phyloP scores from a whole-genome alignment of 371 early-diverging fungal species.

The Fennellomyces sp. region DNA sequence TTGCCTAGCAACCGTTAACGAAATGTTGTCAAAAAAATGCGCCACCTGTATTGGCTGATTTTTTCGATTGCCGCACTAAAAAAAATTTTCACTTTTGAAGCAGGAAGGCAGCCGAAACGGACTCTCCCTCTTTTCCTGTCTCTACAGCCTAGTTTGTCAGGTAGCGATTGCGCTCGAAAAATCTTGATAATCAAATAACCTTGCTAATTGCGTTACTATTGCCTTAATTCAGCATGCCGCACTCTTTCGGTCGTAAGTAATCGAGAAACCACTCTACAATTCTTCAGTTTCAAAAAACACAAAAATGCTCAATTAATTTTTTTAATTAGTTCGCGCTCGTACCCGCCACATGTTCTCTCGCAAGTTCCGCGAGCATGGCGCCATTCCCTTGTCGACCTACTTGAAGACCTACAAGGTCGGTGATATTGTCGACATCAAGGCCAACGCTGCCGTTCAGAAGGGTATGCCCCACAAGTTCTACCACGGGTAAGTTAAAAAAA shows the following conservation, averaged over 20 bases:
- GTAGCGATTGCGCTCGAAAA: not conserved
- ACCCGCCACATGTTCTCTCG: constrained; percentile 99
- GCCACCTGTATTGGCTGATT: not conserved
- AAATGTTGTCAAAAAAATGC: not conserved
- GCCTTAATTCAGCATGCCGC: constrained; percentile 70
- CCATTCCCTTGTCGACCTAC: constrained; percentile 95
- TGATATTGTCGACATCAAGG: constrained; percentile 37
- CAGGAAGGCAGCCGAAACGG: not conserved
- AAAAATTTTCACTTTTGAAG: constrained; percentile 1
- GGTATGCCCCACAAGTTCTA: constrained; percentile 99
- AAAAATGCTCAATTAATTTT: constrained; percentile 8
- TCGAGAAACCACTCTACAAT: not conserved
- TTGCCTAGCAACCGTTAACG: not conserved
- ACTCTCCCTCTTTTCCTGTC: constrained; percentile 9
- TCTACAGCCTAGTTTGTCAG: constrained; percentile 10
- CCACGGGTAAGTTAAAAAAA: constrained; percentile 82
- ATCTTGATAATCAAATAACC: not conserved
- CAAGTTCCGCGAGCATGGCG: constrained; percentile 95
- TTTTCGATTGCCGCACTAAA: not conserved
- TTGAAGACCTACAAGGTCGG: constrained; percentile 94
- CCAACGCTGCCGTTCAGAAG: constrained; percentile 94
- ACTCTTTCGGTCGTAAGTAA: constrained; percentile 87
- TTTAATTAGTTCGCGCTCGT: constrained; percentile 84
- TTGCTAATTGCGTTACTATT: not conserved
- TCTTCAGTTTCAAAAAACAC: not conserved